A percentile compares a stretch with the other conserved stretches of the same genome.
Conservation (phyloP, 2,329 filamentous ascomycete species). For the Cladorrhinum sp. region DNA sequence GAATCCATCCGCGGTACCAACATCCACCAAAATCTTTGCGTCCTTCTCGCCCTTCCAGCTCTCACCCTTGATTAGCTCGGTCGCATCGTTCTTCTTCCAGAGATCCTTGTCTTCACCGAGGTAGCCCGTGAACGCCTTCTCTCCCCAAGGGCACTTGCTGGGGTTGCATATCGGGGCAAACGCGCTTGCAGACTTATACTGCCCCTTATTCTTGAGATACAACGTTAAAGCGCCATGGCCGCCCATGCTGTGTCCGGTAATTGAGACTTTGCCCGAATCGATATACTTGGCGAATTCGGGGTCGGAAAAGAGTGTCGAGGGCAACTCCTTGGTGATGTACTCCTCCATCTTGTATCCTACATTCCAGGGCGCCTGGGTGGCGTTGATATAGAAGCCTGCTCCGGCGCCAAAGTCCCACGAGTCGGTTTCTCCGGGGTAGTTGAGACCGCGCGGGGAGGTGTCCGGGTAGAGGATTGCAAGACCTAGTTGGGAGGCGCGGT, state of each 20-base stretch:
- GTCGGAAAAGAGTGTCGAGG: constrained; percentile 65
- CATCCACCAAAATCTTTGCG: constrained; percentile 81
- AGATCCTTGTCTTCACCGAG: constrained; percentile 72
- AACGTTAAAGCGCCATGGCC: constrained; percentile 92
- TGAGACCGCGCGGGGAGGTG: constrained; percentile 83
- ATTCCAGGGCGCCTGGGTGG: constrained; percentile 69
- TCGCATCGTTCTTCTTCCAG: constrained; percentile 90
- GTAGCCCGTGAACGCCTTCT: constrained; percentile 93
- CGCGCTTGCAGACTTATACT: constrained; percentile 84
- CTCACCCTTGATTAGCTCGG: constrained; percentile 70
- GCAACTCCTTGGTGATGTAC: constrained; percentile 89
- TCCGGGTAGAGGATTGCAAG: constrained; percentile 95
- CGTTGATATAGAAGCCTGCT: constrained; percentile 93
- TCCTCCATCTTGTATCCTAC: constrained; percentile 90
- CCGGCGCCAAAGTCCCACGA: constrained; percentile 87
- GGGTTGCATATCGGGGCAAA: constrained; percentile 92
- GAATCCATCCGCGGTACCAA: constrained; percentile 93
- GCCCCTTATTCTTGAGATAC: constrained; percentile 86
- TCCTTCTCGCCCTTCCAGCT: constrained; percentile 56
- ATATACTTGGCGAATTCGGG: constrained; percentile 64
- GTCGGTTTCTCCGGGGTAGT: constrained; percentile 81
- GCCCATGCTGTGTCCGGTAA: constrained; percentile 95
- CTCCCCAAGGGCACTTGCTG: constrained; percentile 80
- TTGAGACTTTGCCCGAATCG: constrained; percentile 69
- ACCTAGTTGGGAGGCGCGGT: constrained; percentile 71